A percentile compares a stretch with the other conserved stretches of the same genome.
Evolutionary conservation across 441 rosid species (phyloP).

Genomic region (Syzygium syzygioides): DNA sequence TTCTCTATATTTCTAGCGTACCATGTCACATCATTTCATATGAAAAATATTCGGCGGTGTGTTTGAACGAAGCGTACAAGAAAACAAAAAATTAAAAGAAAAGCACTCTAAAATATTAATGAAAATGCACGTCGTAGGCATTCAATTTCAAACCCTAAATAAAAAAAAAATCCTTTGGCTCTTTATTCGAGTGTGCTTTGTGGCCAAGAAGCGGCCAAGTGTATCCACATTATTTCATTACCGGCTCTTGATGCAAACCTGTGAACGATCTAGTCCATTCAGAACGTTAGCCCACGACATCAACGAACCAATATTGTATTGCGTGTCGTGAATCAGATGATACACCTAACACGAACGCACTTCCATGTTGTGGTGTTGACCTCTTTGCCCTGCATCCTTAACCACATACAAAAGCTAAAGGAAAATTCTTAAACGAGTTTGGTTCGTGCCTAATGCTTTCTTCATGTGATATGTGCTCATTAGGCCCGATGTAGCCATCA

Average conservation of each 20-base stretch:
- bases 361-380: not conserved
- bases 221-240: not conserved
- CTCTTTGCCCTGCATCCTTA: not conserved
- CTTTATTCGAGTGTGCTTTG: not conserved
- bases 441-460: not conserved
- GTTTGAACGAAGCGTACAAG: not conserved
- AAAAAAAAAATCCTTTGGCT: not conserved
- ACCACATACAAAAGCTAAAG: not conserved
- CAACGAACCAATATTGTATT: not conserved
- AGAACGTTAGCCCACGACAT: not conserved
- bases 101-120: not conserved
- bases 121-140: not conserved
- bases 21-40: not conserved
- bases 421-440: not conserved
- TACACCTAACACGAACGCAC: not conserved
- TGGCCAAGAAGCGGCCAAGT: not conserved
- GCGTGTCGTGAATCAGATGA: constrained; percentile 36
- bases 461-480: not conserved
- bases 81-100: not conserved
- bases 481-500: not conserved
- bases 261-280: not conserved
- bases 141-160: not conserved
- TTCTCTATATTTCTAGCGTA: not conserved
- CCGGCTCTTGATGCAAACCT: not conserved
- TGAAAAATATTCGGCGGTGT: not conserved